Percentiles rank a stretch among this genome's conserved stretches.
Conservation (phyloP, 2,329 filamentous ascomycete genomes). For the Diaporthe sp. region DNA sequence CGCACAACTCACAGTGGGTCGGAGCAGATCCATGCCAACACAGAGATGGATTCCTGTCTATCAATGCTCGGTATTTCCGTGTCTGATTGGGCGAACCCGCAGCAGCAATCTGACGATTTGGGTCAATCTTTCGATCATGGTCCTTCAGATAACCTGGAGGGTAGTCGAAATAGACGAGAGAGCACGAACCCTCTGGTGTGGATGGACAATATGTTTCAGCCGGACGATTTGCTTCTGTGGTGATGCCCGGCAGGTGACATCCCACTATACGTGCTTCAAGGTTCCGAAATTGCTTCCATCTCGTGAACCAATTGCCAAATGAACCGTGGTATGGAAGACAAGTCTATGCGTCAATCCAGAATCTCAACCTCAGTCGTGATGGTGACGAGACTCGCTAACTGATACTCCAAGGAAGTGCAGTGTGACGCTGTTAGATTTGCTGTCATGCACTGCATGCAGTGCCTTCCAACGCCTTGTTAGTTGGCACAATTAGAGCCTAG, state of each 20-base stretch:
- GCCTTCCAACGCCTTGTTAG: not conserved
- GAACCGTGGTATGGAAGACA: not conserved
- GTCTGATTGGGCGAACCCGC: not conserved
- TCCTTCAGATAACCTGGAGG: not conserved
- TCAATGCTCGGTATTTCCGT: not conserved
- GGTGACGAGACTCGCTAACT: not conserved
- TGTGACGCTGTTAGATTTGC: not conserved
- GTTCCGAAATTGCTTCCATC: not conserved
- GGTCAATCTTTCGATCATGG: not conserved
- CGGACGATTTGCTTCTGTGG: not conserved
- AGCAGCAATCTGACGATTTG: not conserved
- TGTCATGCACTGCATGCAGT: not conserved
- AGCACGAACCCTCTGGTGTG: not conserved
- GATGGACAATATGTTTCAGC: not conserved
- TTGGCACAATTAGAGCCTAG: not conserved
- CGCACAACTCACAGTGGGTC: not conserved
- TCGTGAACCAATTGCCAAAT: not conserved
- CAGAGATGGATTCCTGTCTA: conserved; percentile 10
- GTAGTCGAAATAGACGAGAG: not conserved
- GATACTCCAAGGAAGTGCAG: not conserved
- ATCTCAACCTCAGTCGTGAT: not conserved
- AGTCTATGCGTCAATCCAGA: not conserved
- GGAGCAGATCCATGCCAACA: not conserved
- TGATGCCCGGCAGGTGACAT: not conserved
- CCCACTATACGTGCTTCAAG: not conserved